Percentiles rank a stretch among this genome's conserved stretches.
Conservation (phyloP, 345 rosid species). For the Adansonia digitata region DNA sequence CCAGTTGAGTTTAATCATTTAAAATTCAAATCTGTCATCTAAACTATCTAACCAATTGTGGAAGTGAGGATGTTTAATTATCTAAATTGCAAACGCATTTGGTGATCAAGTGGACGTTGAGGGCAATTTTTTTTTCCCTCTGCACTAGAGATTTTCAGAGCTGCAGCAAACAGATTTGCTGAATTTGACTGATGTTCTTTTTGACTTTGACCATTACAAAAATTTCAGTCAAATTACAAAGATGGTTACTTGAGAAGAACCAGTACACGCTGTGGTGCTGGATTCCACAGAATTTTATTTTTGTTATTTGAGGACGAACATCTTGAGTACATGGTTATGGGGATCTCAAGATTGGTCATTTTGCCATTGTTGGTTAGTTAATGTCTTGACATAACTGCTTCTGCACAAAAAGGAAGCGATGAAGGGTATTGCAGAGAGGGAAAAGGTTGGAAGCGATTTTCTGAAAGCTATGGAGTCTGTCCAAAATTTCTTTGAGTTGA, state of each 20-base stretch:
- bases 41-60: neutral
- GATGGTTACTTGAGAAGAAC: slow-evolving; percentile 1
- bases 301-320: neutral
- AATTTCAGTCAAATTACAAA: too few species aligned
- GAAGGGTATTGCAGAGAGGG: neutral
- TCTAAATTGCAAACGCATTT: neutral
- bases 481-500: neutral
- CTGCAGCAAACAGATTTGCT: neutral
- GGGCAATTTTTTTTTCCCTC: neutral
- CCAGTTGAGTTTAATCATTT: neutral
- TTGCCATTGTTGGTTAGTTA: neutral
- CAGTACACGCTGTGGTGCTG: neutral
- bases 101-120: neutral
- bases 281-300: neutral
- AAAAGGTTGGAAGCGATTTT: neutral
- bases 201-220: neutral
- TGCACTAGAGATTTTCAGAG: neutral
- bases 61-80: too few species aligned
- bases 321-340: neutral
- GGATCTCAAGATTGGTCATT: neutral
- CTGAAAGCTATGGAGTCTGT: neutral
- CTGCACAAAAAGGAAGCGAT: neutral
- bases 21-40: neutral
- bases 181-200: neutral
- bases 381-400: neutral